Conservation (phyloP, 345 rosid species). For the Brassica carinata region DNA sequence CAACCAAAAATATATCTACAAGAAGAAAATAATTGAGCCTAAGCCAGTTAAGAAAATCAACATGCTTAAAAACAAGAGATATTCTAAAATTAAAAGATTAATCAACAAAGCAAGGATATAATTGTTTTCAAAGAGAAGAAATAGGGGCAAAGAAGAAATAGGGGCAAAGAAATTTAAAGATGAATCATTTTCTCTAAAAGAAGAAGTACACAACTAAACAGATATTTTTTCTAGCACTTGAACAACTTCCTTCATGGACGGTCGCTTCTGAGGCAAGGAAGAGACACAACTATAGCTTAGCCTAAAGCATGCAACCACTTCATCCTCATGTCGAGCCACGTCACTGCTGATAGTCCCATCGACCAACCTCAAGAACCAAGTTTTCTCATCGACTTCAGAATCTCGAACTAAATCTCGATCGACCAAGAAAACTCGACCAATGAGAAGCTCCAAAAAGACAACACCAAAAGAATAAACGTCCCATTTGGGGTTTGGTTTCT, state of each 20-base stretch:
- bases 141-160: neutral
- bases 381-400: slow-evolving; percentile 50
- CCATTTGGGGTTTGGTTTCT: slow-evolving; percentile 72
- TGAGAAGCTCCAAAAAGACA: slow-evolving; percentile 72
- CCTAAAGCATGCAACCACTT: slow-evolving; percentile 53
- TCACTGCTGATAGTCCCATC: slow-evolving; percentile 64
- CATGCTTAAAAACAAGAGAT: too few species aligned
- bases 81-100: too few species aligned
- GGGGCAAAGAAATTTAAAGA: neutral
- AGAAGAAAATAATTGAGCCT: too few species aligned
- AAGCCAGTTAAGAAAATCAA: too few species aligned
- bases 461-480: slow-evolving; percentile 84
- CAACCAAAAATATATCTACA: too few species aligned
- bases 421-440: slow-evolving; percentile 51
- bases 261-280: slow-evolving; percentile 73
- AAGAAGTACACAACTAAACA: slow-evolving; percentile 6
- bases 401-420: slow-evolving; percentile 59
- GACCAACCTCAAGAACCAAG: slow-evolving; percentile 52
- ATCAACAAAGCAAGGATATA: neutral
- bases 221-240: slow-evolving; percentile 64
- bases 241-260: slow-evolving; percentile 76
- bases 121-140: neutral
- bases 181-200: neutral
- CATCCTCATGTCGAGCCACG: slow-evolving; percentile 58
- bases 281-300: slow-evolving; percentile 75